Evolutionary conservation across 2,329 filamentous ascomycete genomes (phyloP).

Genomic region (Monosporascus sp.): DNA sequence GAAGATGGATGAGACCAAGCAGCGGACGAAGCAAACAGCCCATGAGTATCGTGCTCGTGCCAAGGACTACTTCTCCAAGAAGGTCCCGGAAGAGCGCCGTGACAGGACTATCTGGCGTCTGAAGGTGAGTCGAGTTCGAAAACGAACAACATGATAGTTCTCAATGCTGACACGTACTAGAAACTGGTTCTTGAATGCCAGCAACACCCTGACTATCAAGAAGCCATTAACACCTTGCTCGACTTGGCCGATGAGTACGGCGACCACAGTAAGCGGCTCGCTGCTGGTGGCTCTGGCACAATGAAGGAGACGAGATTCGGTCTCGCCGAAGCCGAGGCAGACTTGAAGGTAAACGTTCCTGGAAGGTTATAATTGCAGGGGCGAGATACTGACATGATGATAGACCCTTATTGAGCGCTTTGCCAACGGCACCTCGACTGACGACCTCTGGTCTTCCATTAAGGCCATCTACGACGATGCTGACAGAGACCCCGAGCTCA

Average conservation of each 20-base stretch:
- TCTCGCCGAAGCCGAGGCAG: conserved; percentile 68
- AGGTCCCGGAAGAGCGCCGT: conserved; percentile 87
- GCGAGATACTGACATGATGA: conserved; percentile 35
- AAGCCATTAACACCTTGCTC: conserved; percentile 85
- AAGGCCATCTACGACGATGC: conserved; percentile 83
- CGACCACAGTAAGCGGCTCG: conserved; percentile 63
- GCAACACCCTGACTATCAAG: conserved; percentile 87
- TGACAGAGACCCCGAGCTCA: conserved; percentile 79
- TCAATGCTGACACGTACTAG: conserved; percentile 35
- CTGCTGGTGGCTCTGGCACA: conserved; percentile 59
- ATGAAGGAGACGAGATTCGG: conserved; percentile 69
- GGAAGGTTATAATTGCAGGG: neutral
- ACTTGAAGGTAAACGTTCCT: conserved; percentile 58
- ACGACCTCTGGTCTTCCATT: conserved; percentile 81
- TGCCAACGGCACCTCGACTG: conserved; percentile 85
- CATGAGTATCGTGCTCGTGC: conserved; percentile 38
- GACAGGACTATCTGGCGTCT: conserved; percentile 88
- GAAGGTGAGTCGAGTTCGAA: conserved; percentile 39
- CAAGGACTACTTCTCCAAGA: conserved; percentile 73
- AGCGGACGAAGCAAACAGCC: conserved; percentile 36
- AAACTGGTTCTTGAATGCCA: conserved; percentile 98
- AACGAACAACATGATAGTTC: conserved; percentile 61
- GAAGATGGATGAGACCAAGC: conserved; percentile 47
- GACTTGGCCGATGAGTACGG: conserved; percentile 80
- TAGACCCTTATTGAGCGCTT: conserved; percentile 89